These are phyloP conservation scores for Firmiana major DNA, from an alignment of 345 rosid genomes.

Conservation along the genomic window DNA sequence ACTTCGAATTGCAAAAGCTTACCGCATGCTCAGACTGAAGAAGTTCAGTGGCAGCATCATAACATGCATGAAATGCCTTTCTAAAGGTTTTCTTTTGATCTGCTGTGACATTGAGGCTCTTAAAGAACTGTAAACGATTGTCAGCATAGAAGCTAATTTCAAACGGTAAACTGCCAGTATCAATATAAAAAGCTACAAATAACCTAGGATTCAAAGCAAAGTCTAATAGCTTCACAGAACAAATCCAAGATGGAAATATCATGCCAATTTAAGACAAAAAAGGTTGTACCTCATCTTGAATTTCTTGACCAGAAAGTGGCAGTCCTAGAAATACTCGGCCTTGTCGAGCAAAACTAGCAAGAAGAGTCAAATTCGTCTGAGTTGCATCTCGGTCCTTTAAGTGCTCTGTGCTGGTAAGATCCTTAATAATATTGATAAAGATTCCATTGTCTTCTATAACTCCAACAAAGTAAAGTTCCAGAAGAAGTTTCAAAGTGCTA, in stretches of 20 bases:
- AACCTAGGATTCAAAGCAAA: not conserved
- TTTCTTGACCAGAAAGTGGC: conserved; percentile 82
- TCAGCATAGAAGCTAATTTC: conserved; percentile 25
- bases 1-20: conserved; percentile 25
- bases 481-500: conserved; percentile 82
- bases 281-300: conserved; percentile 67
- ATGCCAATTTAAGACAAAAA: not conserved
- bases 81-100: conserved; percentile 82
- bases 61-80: conserved; percentile 76
- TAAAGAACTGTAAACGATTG: conserved; percentile 59
- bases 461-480: conserved; percentile 95
- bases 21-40: conserved; percentile 94
- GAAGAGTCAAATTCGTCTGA: conserved; percentile 87
- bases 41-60: conserved; percentile 75
- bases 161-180: not conserved
- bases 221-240: not conserved
- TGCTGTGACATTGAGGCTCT: conserved; percentile 70
- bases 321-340: conserved; percentile 91
- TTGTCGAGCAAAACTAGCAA: conserved; percentile 96
- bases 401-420: conserved; percentile 74
- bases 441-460: conserved; percentile 76
- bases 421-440: conserved; percentile 79
- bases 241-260: not conserved
- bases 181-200: not conserved
- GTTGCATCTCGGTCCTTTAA: conserved; percentile 90